These are phyloP conservation scores for Cercospora berteroae DNA, from an alignment of 2,329 filamentous ascomycete species.

Conservation along the genomic window DNA sequence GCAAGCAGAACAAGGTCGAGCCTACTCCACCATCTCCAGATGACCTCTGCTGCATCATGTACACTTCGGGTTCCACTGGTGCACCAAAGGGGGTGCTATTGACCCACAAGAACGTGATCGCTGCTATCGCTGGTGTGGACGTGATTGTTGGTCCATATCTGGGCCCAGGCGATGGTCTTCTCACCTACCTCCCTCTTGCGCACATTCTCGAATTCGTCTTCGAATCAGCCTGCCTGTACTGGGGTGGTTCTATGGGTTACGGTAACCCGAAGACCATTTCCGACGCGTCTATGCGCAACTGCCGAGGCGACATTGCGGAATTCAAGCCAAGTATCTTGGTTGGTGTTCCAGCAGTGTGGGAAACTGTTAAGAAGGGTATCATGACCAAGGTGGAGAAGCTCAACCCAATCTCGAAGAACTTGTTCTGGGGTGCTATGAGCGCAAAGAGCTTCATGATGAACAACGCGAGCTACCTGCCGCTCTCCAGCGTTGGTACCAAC, in stretches of 20 bases:
- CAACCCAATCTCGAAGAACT: constrained; percentile 65
- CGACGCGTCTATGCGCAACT: constrained; percentile 82
- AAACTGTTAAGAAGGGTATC: constrained; percentile 94
- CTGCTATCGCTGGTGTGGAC: constrained; percentile 78
- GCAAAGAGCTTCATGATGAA: constrained; percentile 61
- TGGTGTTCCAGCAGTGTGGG: constrained; percentile 95
- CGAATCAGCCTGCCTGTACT: constrained; percentile 84
- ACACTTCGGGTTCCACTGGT: constrained; percentile 86
- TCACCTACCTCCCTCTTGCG: constrained; percentile 89
- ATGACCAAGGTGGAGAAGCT: constrained; percentile 71
- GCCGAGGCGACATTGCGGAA: constrained; percentile 88
- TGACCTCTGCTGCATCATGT: constrained; percentile 78
- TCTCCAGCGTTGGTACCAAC: constrained; percentile 53
- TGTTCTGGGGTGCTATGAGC: constrained; percentile 72
- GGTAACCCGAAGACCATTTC: constrained; percentile 87
- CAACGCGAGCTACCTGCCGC: constrained; percentile 49
- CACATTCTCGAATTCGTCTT: constrained; percentile 97
- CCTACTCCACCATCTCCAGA: constrained; percentile 69
- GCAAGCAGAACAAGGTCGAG: constrained; percentile 67
- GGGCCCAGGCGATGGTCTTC: constrained; percentile 71
- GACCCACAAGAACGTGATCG: constrained; percentile 75
- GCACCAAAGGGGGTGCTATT: constrained; percentile 85
- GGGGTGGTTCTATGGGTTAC: constrained; percentile 90
- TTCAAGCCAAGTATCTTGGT: constrained; percentile 86
- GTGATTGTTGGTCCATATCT: constrained; percentile 75